Percentiles rank a stretch among this genome's conserved stretches.
These are phyloP conservation scores for Spathaspora girioi DNA, from an alignment of 805 yeast genomes.

Conservation along the genomic window DNA sequence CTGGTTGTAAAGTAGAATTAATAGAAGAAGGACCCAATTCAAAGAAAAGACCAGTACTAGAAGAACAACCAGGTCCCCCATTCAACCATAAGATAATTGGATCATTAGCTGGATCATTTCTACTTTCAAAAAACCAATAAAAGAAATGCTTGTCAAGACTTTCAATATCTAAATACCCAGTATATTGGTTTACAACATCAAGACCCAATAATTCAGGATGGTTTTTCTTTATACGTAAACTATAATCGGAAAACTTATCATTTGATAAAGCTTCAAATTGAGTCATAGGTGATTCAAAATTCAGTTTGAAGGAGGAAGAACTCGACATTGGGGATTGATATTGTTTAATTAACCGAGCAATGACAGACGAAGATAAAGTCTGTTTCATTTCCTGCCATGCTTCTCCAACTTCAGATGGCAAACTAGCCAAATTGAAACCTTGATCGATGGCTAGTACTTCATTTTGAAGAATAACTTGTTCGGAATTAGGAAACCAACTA, in stretches of 20 bases:
- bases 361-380: constrained; percentile 2
- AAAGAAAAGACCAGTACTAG: constrained; percentile 83
- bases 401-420: constrained; percentile 1
- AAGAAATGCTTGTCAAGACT: constrained; percentile 68
- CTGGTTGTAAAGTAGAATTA: constrained; percentile 63
- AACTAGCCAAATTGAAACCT: neutral
- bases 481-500: neutral
- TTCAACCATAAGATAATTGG: constrained; percentile 90
- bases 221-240: constrained; percentile 28
- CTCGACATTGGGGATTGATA: constrained; percentile 1
- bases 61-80: constrained; percentile 97
- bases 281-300: neutral
- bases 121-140: constrained; percentile 90
- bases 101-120: constrained; percentile 81
- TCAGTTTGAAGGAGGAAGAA: neutral
- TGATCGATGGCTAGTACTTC: neutral
- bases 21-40: constrained; percentile 89
- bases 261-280: constrained; percentile 14
- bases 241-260: constrained; percentile 21
- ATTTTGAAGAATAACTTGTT: constrained; percentile 1
- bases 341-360: constrained; percentile 3
- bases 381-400: constrained; percentile 7
- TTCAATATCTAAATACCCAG: constrained; percentile 38
- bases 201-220: constrained; percentile 34
- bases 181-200: constrained; percentile 34